Conservation (phyloP, 768 basidiomycete genomes). For the Tulasnella sp. region DNA sequence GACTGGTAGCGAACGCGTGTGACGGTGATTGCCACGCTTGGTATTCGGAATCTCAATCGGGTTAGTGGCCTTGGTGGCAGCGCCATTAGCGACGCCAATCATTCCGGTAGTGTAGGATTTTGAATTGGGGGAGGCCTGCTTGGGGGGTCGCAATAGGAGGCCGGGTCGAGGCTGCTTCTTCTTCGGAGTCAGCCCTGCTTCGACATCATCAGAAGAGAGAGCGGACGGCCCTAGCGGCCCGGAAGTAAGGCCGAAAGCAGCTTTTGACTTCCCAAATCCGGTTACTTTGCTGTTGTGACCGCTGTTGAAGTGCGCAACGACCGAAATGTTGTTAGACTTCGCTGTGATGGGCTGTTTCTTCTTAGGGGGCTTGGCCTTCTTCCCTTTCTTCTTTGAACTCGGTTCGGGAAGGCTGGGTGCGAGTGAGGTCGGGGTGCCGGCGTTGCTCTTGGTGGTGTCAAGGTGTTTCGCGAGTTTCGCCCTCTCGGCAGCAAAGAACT, state of each 20-base stretch:
- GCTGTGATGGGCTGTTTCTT: no score
- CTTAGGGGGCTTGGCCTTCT: neutral
- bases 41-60: neutral
- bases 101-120: neutral
- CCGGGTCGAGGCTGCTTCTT: constrained; percentile 6
- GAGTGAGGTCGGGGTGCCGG: neutral
- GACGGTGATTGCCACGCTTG: constrained; percentile 2
- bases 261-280: no score
- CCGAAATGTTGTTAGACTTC: no score
- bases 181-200: neutral
- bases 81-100: neutral
- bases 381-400: neutral
- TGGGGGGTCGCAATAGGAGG: neutral
- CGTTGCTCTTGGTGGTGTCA: neutral
- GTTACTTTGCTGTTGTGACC: no score
- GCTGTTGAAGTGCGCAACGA: no score
- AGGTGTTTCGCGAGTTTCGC: constrained; percentile 14
- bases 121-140: neutral
- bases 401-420: neutral
- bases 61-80: neutral
- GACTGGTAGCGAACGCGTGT: constrained; percentile 10
- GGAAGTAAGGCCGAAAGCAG: no score
- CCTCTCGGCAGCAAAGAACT: constrained; percentile 19
- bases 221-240: no score
- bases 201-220: no score